These are phyloP conservation scores for Cyanophora paradoxa DNA, from an alignment of 78 protist genomes.

Conservation along the genomic window DNA sequence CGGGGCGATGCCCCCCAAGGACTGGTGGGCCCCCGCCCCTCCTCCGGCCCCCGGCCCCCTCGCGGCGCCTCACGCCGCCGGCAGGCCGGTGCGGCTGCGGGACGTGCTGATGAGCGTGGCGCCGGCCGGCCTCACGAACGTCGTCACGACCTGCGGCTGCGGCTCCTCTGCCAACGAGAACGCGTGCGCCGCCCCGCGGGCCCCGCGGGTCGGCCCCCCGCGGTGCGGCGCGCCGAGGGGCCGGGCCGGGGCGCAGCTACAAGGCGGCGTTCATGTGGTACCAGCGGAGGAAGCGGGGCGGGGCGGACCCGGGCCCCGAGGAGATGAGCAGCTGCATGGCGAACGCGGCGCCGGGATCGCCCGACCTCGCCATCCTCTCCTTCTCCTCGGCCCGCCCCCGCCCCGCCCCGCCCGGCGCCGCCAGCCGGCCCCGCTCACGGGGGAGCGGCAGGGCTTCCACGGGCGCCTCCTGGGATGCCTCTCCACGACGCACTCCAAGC, in stretches of 20 bases:
- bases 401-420: too few relatives aligned
- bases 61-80: too few relatives aligned
- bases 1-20: constrained; percentile 56
- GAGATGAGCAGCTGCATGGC: constrained; percentile 60
- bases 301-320: constrained; percentile 36
- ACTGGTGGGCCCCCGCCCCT: constrained; percentile 49
- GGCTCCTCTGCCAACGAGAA: constrained; percentile 66
- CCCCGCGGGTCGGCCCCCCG: too few relatives aligned
- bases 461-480: constrained; percentile 68
- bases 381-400: too few relatives aligned
- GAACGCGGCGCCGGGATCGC: constrained; percentile 62
- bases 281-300: constrained; percentile 40
- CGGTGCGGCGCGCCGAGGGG: too few relatives aligned
- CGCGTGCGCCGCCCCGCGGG: too few relatives aligned
- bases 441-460: too few relatives aligned
- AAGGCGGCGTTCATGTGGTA: constrained; percentile 62
- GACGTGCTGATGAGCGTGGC: constrained; percentile 63
- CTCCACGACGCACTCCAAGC: constrained; percentile 63
- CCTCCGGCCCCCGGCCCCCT: too few relatives aligned
- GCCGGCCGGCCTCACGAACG: constrained; percentile 56
- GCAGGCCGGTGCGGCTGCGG: too few relatives aligned
- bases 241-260: too few relatives aligned
- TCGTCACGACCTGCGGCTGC: constrained; percentile 54
- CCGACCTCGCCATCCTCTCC: constrained; percentile 55
- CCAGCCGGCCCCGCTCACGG: too few relatives aligned